Evolutionary conservation across 2,329 filamentous ascomycete species (phyloP), one percentile per base, ranked within the genome.

Genomic region (Colletotrichum gigasporum): DNA sequence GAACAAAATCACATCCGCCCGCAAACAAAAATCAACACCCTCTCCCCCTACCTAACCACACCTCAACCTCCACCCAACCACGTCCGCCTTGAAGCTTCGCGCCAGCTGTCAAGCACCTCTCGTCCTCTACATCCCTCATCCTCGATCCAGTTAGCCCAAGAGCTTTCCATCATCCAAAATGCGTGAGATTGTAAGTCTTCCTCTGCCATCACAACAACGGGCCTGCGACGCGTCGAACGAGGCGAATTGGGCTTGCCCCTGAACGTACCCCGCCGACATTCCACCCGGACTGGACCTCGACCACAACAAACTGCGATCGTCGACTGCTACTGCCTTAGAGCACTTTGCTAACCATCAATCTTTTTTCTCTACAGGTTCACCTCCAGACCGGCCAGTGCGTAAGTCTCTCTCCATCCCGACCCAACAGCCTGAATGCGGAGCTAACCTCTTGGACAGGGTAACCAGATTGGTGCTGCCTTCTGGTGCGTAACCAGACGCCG

Each of bases 391-490:
- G 96, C 83, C 96, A 99, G 90, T 98, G 96, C 87, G 95, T 97
- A 84, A 84, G 84, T 85, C 51, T 59, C 47, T 52, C 50, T 68
- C 61, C 16, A 41, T 52, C 24, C 35, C 42, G n/a, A 48, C 28
- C 34, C 41, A 39, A 41, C 39, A 16, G 24, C 28, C 34, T 44
- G 35, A 42, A 41, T 67, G 67, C 64, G 69, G 62, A 65, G 72
- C 79, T 83, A 73, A 85, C 76, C 69, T 54, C 66, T 74, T 67
- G 68, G 60, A 74, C 76, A 97, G 95, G 96, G 96, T 90, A 99
- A 99, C 92, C 96, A 99, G 93, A 97, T 98, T 75, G 96, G 96
- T 95, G 96, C 96, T 87, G 96, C 96, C 85, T 99, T 99, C 90
- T 99, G 96, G 91, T 93, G 83, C 73, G 89, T 85, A 65, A 37